Percentiles rank a stretch among this genome's conserved stretches.
Evolutionary conservation across 2,329 filamentous ascomycete species (phyloP).

Genomic region (Fusarium solani-melongenae): DNA sequence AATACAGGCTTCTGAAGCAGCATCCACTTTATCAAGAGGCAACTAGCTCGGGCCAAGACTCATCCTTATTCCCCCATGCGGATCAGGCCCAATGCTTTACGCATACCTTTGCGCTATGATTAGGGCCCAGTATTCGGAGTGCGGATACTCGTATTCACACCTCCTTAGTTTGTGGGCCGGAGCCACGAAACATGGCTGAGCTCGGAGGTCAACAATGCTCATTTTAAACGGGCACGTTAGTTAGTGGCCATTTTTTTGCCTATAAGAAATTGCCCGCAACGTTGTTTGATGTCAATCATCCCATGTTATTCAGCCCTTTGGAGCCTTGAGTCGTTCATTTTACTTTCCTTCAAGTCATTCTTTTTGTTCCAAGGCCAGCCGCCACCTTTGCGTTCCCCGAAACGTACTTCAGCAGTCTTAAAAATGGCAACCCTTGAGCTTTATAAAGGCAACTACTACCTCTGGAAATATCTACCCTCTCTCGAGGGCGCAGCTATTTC

Average conservation of each 20-base stretch:
- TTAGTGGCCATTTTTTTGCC: background rate
- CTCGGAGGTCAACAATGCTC: background rate
- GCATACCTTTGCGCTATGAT: background rate
- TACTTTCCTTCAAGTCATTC: background rate
- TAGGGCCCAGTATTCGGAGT: background rate
- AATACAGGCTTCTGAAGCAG: too few species aligned
- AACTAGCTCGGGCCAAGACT: background rate
- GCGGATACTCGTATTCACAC: background rate
- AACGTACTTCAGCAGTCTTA: background rate
- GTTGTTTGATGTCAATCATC: background rate
- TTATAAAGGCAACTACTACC: background rate
- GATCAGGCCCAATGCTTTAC: background rate
- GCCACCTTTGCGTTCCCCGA: background rate
- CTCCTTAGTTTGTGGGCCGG: background rate
- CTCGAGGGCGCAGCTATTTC: background rate
- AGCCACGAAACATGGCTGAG: background rate
- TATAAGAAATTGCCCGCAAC: background rate
- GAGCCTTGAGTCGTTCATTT: background rate
- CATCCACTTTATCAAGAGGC: background rate
- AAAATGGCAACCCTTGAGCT: background rate
- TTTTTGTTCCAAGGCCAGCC: background rate
- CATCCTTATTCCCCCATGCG: background rate
- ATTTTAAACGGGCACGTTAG: background rate
- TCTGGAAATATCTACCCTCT: background rate
- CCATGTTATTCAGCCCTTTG: background rate